Percentiles rank a stretch among this genome's conserved stretches.
phyloP scores from a whole-genome alignment of 768 basidiomycete genomes.

The Mycena alexandri region DNA sequence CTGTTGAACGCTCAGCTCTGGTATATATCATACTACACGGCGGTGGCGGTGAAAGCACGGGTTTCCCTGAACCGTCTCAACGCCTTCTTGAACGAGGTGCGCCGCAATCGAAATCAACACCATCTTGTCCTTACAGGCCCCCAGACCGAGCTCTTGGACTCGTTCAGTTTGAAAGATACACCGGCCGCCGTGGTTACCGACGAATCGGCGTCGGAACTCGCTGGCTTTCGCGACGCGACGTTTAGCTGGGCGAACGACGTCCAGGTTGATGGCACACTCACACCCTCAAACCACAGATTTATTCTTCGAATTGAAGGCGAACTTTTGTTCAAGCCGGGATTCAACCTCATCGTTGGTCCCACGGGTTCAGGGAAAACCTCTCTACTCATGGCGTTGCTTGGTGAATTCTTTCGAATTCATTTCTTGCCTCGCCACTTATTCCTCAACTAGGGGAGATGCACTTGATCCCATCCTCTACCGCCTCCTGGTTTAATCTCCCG shows the following conservation, averaged over 20 bases:
- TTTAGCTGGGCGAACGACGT: constrained; percentile 31
- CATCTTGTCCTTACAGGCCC: background rate
- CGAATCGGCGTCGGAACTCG: constrained; percentile 4
- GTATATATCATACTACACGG: constrained; percentile 48
- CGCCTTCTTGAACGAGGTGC: constrained; percentile 54
- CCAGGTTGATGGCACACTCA: constrained; percentile 36
- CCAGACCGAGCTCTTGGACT: constrained; percentile 66
- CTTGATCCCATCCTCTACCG: constrained; percentile 48
- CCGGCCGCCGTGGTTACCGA: background rate
- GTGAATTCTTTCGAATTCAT: constrained; percentile 1
- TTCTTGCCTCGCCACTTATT: background rate
- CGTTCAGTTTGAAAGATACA: constrained; percentile 30
- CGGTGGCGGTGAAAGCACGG: constrained; percentile 54
- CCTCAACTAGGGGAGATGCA: constrained; percentile 55
- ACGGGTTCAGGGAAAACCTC: constrained; percentile 39
- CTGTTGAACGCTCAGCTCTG: constrained; percentile 42
- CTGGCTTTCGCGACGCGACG: constrained; percentile 32
- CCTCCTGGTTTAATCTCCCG: constrained; percentile 52
- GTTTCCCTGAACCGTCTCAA: constrained; percentile 72
- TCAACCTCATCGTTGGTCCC: constrained; percentile 59
- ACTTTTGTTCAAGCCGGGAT: constrained; percentile 55
- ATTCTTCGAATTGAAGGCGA: constrained; percentile 55
- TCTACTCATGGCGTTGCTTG: background rate
- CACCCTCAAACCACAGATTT: constrained; percentile 50
- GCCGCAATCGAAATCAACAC: constrained; percentile 4